These are phyloP conservation scores for Spathaspora gorwiae DNA, from an alignment of 805 yeast genomes.

Conservation along the genomic window DNA sequence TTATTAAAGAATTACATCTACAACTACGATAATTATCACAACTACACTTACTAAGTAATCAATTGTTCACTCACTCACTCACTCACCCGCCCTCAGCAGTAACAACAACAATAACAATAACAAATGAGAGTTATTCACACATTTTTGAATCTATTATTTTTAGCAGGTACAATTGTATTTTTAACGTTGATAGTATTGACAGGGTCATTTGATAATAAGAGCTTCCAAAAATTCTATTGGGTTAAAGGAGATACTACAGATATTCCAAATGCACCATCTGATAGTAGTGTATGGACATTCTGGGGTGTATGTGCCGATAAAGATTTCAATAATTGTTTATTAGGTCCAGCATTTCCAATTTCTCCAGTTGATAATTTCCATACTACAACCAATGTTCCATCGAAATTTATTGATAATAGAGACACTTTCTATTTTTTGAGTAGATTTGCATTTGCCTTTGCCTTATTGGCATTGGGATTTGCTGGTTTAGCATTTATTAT, in stretches of 20 bases:
- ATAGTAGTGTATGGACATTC: constrained; percentile 70
- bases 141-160: constrained; percentile 32
- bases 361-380: constrained; percentile 76
- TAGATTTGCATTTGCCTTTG: constrained; percentile 61
- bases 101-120: too few species aligned
- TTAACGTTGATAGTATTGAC: constrained; percentile 61
- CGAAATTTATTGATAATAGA: constrained; percentile 49
- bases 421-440: constrained; percentile 58
- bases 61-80: too few species aligned
- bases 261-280: constrained; percentile 45
- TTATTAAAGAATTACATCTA: background rate
- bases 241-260: constrained; percentile 65
- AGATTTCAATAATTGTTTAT: constrained; percentile 49
- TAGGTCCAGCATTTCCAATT: constrained; percentile 78
- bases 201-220: constrained; percentile 55
- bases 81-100: too few species aligned
- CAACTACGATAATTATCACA: background rate
- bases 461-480: constrained; percentile 56
- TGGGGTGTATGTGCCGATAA: constrained; percentile 64
- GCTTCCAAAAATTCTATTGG: constrained; percentile 74
- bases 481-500: constrained; percentile 58
- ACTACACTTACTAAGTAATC: background rate
- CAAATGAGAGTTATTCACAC: constrained; percentile 30
- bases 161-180: constrained; percentile 38
- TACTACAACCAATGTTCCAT: constrained; percentile 48